A percentile compares a stretch with the other conserved stretches of the same genome.
These are phyloP conservation scores for Ganoderma multipileum DNA, from an alignment of 1,284 basidiomycete genomes.

Conservation along the genomic window DNA sequence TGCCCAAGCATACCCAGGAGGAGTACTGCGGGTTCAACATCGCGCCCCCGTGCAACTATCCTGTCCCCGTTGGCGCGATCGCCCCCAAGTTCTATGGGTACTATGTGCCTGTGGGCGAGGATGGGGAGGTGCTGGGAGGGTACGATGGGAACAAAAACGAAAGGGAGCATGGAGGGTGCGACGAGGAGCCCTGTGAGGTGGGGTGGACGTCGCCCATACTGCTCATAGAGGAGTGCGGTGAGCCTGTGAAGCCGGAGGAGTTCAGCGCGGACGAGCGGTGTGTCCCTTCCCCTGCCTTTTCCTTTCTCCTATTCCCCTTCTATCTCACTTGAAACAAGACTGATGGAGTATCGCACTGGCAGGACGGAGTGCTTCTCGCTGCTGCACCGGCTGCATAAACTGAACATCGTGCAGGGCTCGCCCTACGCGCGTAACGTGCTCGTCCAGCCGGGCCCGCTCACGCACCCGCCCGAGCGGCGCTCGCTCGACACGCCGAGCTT, in stretches of 20 bases:
- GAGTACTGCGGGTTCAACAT: slow-evolving; percentile 56
- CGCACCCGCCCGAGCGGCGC: slow-evolving; percentile 36
- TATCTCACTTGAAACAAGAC: neutral
- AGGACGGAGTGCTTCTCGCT: slow-evolving; percentile 53
- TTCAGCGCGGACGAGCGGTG: slow-evolving; percentile 47
- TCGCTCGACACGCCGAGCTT: slow-evolving; percentile 45
- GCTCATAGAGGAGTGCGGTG: slow-evolving; percentile 58
- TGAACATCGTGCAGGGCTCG: slow-evolving; percentile 50
- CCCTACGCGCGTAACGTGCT: slow-evolving; percentile 54
- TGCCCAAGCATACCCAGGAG: slow-evolving; percentile 53
- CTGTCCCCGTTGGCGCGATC: slow-evolving; percentile 52
- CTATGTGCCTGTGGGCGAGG: slow-evolving; percentile 43
- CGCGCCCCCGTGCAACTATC: slow-evolving; percentile 47
- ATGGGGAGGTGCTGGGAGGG: slow-evolving; percentile 15
- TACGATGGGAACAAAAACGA: neutral
- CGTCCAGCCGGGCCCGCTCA: slow-evolving; percentile 52
- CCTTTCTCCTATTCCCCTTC: neutral
- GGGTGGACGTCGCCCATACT: slow-evolving; percentile 48
- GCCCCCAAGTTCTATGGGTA: slow-evolving; percentile 64
- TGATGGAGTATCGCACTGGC: neutral
- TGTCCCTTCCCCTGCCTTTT: neutral
- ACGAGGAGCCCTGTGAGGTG: slow-evolving; percentile 5
- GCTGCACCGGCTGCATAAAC: slow-evolving; percentile 48
- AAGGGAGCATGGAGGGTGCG: slow-evolving; percentile 1
- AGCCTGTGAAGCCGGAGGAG: slow-evolving; percentile 37